Conservation (phyloP, 495 filamentous ascomycete genomes). For the Lichenothelia convexa region DNA sequence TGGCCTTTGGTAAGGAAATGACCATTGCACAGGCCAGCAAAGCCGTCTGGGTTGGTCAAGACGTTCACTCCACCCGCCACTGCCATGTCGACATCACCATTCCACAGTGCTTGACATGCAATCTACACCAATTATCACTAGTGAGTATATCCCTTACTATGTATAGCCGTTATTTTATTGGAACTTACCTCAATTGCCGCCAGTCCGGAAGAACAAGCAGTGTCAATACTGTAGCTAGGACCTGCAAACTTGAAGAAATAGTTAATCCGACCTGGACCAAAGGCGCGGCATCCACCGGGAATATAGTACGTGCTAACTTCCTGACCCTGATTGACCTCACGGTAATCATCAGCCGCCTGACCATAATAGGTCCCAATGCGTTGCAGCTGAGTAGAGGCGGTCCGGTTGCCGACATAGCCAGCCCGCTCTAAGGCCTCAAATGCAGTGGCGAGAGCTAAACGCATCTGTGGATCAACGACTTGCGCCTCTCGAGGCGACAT, state of each 20-base stretch:
- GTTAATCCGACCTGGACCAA: constrained; percentile 25
- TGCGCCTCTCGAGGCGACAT: constrained; percentile 26
- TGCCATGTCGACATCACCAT: constrained; percentile 16
- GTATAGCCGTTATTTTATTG: constrained; percentile 1
- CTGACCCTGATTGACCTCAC: constrained; percentile 20
- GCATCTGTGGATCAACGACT: constrained; percentile 22
- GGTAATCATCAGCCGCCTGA: constrained; percentile 21
- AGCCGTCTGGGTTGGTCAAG: constrained; percentile 14
- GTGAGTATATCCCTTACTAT: constrained; percentile 10
- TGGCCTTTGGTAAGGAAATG: constrained; percentile 13
- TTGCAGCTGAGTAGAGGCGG: constrained; percentile 16
- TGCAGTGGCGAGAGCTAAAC: constrained; percentile 19
- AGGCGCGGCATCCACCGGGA: constrained; percentile 20
- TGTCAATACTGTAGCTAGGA: constrained; percentile 10
- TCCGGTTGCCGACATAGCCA: constrained; percentile 17
- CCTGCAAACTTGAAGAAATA: constrained; percentile 25
- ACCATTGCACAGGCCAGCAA: constrained; percentile 10
- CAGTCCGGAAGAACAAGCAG: constrained; percentile 14
- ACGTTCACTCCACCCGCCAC: constrained; percentile 26
- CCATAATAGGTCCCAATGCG: constrained; percentile 25
- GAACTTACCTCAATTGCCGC: constrained; percentile 5
- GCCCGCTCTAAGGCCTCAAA: constrained; percentile 26
- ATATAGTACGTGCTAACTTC: constrained; percentile 26
- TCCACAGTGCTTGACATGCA: constrained; percentile 15
- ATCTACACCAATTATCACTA: constrained; percentile 10